Evolutionary conservation across 805 yeast genomes (phyloP).

Genomic region (Ogataea nitratoaversa): DNA sequence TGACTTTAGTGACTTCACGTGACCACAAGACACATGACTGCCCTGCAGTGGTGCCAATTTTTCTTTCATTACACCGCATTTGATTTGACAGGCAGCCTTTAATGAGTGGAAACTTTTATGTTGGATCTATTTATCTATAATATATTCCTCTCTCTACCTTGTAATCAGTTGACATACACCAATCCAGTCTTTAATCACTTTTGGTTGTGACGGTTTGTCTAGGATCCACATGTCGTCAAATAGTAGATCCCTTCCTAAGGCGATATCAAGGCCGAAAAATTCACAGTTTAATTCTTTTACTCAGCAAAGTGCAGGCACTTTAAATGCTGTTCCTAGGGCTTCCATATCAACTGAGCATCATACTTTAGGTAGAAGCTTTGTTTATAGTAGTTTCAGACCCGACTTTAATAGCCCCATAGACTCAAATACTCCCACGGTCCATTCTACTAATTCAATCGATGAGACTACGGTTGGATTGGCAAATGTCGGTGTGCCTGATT

Average conservation of each 20-base stretch:
- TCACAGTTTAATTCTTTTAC: no score
- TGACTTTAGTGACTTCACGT: background rate
- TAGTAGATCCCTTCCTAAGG: slow-evolving; percentile 20
- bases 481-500: slow-evolving; percentile 47
- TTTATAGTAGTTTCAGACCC: slow-evolving; percentile 31
- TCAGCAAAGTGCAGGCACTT: no score
- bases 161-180: no score
- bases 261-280: slow-evolving; percentile 13
- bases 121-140: background rate
- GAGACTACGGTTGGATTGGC: slow-evolving; percentile 57
- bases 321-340: slow-evolving; percentile 6
- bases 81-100: no score
- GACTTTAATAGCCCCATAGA: slow-evolving; percentile 13
- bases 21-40: background rate
- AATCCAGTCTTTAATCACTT: no score
- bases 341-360: slow-evolving; percentile 28
- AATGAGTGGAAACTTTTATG: no score
- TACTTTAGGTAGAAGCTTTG: slow-evolving; percentile 37
- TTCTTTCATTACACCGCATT: no score
- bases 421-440: slow-evolving; percentile 39
- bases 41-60: no score
- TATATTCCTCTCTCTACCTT: no score
- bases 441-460: slow-evolving; percentile 46
- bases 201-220: no score
- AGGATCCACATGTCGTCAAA: slow-evolving; percentile 13